Evolutionary conservation across 129 eudicot genomes (phyloP).

Genomic region (Kitagawia praeruptora): DNA sequence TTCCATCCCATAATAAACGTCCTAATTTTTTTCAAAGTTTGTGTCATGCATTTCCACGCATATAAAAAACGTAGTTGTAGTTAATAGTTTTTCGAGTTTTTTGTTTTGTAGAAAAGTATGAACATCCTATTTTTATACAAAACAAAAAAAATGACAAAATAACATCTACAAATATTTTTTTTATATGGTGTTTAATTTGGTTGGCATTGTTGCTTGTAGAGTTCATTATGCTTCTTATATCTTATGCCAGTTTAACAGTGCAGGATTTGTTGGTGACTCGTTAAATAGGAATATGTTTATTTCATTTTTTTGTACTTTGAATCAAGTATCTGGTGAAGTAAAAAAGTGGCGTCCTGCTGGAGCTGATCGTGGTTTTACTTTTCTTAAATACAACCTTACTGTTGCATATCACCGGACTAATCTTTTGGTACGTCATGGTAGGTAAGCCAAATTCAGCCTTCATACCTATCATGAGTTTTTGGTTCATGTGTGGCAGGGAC

Average conservation of each 20-base stretch:
- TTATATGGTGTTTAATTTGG: not conserved
- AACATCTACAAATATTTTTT: too few relatives aligned
- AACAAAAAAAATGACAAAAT: too few relatives aligned
- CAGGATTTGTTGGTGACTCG: constrained; percentile 99
- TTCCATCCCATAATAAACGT: too few relatives aligned
- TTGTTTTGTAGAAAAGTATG: too few relatives aligned
- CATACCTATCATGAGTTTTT: not conserved
- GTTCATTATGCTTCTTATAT: constrained; percentile 15
- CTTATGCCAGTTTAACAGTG: constrained; percentile 43
- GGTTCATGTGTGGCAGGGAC: not conserved
- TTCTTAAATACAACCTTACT: constrained; percentile 75
- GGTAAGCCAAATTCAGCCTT: constrained; percentile 55
- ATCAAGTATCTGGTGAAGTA: constrained; percentile 52
- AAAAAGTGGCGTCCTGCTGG: constrained; percentile 97
- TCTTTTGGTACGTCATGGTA: constrained; percentile 90
- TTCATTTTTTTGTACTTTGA: constrained; percentile 80
- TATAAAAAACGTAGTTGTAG: too few relatives aligned
- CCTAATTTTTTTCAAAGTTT: too few relatives aligned
- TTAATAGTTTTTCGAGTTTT: too few relatives aligned
- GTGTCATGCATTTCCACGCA: too few relatives aligned
- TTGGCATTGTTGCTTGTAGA: not conserved
- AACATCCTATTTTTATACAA: too few relatives aligned
- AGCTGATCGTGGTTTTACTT: constrained; percentile 93
- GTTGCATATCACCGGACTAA: constrained; percentile 94
- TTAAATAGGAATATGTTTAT: constrained; percentile 95